Evolutionary conservation across 371 early-diverging fungal species (phyloP).

Genomic region (Haplosporangium sp.): DNA sequence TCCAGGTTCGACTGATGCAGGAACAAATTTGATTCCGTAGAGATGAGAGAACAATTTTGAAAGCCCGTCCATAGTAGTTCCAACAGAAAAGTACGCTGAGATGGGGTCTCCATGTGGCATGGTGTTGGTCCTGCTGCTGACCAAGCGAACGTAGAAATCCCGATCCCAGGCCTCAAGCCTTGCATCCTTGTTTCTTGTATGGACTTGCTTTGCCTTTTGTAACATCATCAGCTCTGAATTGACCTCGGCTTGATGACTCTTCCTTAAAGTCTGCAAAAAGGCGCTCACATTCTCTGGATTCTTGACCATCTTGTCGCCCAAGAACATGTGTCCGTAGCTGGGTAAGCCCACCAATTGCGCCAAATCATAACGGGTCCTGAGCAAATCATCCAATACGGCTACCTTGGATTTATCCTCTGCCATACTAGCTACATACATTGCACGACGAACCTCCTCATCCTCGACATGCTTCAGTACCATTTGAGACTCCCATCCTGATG

Average conservation of each 20-base stretch:
- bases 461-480: conserved; percentile 73
- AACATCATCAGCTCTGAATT: conserved; percentile 63
- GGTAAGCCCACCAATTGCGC: conserved; percentile 82
- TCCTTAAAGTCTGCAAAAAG: conserved; percentile 79
- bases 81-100: conserved; percentile 84
- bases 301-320: conserved; percentile 95
- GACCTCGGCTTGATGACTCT: conserved; percentile 65
- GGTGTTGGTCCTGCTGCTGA: conserved; percentile 55
- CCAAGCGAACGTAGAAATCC: conserved; percentile 71
- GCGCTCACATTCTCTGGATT: conserved; percentile 87
- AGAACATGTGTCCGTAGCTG: conserved; percentile 85
- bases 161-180: conserved; percentile 87
- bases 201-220: conserved; percentile 59
- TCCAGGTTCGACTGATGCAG: conserved; percentile 68
- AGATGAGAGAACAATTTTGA: conserved; percentile 83
- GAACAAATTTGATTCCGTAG: conserved; percentile 88
- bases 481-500: conserved; percentile 65
- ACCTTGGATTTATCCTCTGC: conserved; percentile 75
- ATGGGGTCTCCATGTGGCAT: conserved; percentile 49
- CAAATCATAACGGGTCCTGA: conserved; percentile 79
- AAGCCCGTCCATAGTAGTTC: conserved; percentile 88
- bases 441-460: conserved; percentile 72
- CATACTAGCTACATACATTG: conserved; percentile 82
- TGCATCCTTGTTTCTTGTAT: conserved; percentile 47
- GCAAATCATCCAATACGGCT: conserved; percentile 75